Base-by-base conservation (phyloP, 2,329 filamentous ascomycete genomes). In the Aspergillus terreus region DNA sequence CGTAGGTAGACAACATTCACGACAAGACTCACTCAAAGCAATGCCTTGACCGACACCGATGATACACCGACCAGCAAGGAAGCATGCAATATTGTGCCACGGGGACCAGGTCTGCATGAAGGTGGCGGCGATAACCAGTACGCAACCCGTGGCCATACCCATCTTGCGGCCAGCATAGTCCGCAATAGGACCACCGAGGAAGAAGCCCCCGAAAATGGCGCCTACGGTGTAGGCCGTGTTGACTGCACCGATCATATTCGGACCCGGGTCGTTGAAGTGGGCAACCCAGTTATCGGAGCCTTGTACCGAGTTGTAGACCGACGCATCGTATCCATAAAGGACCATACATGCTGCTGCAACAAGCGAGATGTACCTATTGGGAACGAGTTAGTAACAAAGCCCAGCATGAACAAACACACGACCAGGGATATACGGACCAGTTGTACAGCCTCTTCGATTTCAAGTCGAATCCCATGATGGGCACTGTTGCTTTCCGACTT, bases 311-410 rank as follows among this genome's bases (percentile, higher is more conserved):
- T 89, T 89, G 76, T 84, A 89, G 44, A 87, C 85, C 35, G 84
- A 86, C 1, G 85, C 84, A 77, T 88, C 86, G 65, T 88, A 88
- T 51, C 86, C 86, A 65, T 88, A 88, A 42, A 89, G 76, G 19
- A 88, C 84, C 86, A 88, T 88, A 68, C 84, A 88, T 67, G 84
- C 83, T 62, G 86, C 85, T 51, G 85, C 85, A 58, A 88, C 82
- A 46, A 87, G 75, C 53, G 83, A 85, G 58, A 86, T 82, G 73
- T 85, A 87, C 83, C 82, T 65, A 30, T 17, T 11, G 9, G 30
- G 32, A 23, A 23, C 23, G 14, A 21, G 15, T 25, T 9, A 38
- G 33, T 19, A 15, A 17, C n/a, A 6, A 23, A n/a, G 6, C 10
- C 25, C 9, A 4, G 46, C 5, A 35, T 19, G 23, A 17, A 11